These are phyloP conservation scores for Lentinula sp. DNA, from an alignment of 768 basidiomycete genomes.

Conservation along the genomic window DNA sequence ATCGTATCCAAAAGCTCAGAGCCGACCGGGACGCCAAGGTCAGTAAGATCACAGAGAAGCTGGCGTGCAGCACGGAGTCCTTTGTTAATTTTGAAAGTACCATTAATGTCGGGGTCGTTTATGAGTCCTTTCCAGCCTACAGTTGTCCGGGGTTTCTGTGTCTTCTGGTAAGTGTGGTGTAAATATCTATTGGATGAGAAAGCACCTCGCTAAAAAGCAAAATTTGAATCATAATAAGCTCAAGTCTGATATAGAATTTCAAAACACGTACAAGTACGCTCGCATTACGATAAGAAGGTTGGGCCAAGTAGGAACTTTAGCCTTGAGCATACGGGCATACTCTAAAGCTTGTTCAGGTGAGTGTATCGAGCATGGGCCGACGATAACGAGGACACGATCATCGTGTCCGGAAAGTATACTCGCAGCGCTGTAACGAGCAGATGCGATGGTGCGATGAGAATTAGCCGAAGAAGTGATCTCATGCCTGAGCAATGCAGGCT, in stretches of 20 bases:
- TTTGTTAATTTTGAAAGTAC: conserved; percentile 95
- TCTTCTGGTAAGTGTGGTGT: neutral
- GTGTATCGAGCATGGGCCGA: conserved; percentile 96
- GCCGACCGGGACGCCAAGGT: conserved; percentile 87
- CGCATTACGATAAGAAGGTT: conserved; percentile 94
- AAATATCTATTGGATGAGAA: neutral
- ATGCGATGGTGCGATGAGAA: conserved; percentile 72
- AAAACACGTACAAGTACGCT: conserved; percentile 82
- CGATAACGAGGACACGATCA: conserved; percentile 81
- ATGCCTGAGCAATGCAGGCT: conserved; percentile 85
- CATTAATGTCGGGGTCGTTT: conserved; percentile 94
- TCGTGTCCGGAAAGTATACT: conserved; percentile 79
- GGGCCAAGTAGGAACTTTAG: conserved; percentile 57
- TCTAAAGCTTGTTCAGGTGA: conserved; percentile 79
- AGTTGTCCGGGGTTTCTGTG: conserved; percentile 91
- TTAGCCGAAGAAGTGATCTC: conserved; percentile 66
- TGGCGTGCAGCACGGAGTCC: conserved; percentile 85
- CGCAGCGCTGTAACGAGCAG: conserved; percentile 73
- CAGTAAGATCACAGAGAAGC: conserved; percentile 86
- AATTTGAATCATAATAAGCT: neutral
- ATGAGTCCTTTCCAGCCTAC: conserved; percentile 94
- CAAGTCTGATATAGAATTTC: conserved; percentile 4
- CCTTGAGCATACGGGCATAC: conserved; percentile 70
- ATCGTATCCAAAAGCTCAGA: conserved; percentile 88
- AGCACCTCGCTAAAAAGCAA: conserved; percentile 27